Base-by-base conservation (phyloP, 2,329 filamentous ascomycete genomes). In the Fusarium hostae region DNA sequence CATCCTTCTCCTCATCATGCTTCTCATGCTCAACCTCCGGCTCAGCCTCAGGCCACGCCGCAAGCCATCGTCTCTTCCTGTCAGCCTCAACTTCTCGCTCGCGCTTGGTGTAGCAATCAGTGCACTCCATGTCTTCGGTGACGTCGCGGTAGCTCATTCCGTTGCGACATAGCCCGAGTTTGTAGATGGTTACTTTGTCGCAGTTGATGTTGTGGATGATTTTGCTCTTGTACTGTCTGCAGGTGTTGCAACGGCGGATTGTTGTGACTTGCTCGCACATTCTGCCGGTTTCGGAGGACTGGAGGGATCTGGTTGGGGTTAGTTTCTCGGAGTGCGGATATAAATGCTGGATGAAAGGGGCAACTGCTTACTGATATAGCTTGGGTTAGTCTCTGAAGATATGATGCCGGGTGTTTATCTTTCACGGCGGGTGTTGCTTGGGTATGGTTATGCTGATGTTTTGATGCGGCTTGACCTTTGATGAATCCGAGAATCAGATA, bases 211-310 rank as follows among this genome's bases (percentile, higher is more conserved):
- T 67, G 6, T 11, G 28, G 4, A 68, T 12, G 13, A 66, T 34
- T 5, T 39, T n/a, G 9, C 30, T 13, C 9, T 39, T 54, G 1
- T 34, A 8, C 8, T 45, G 39, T 6, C 11, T 28, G 34, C 65
- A 68, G 5, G 10, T 2, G 6, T 41, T 34, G 39, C 65, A 68
- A 32, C 15, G 30, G 7, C 43, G 48, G 26, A 34, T n/a, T 24
- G 15, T 68, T 16, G 22, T 45, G 4, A 54, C 26, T 43, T 68
- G 63, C 16, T 68, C 56, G 6, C 65, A 68, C 63, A 68, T 68
- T 2, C 1, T 32, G 20, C 10, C 13, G 12, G 22, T 8, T 15
- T 26, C 7, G n/a, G 32, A n/a, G n/a, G 0, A 1, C 26, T 26
- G 26, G 26, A 26, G 26, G 5, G 30, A 11, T 28, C 52, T 24